A percentile compares a stretch with the other conserved stretches of the same genome.
These are phyloP conservation scores for Hermanozyma aechmeae DNA, from an alignment of 805 yeast genomes.

Conservation along the genomic window DNA sequence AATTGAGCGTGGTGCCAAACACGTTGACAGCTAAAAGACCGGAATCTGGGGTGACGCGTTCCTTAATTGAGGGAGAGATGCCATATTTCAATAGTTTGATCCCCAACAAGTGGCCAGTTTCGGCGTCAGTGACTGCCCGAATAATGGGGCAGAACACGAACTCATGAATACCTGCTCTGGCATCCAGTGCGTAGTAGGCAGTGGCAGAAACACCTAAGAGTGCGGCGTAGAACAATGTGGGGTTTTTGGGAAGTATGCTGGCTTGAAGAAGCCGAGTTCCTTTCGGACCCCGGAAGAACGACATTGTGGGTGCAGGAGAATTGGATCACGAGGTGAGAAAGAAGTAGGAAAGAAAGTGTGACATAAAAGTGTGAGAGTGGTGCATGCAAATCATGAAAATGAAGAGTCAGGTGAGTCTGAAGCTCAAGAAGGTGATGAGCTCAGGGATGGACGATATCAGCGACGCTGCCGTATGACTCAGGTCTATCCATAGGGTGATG, in stretches of 20 bases:
- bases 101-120: constrained; percentile 74
- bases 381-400: too few species aligned
- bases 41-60: constrained; percentile 32
- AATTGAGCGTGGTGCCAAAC: constrained; percentile 56
- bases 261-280: too few species aligned
- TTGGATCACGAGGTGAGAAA: too few species aligned
- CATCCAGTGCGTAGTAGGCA: constrained; percentile 56
- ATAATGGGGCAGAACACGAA: constrained; percentile 71
- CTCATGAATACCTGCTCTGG: constrained; percentile 78
- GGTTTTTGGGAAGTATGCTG: constrained; percentile 11
- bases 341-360: too few species aligned
- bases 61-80: constrained; percentile 49
- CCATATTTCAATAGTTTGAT: constrained; percentile 62
- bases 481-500: too few species aligned
- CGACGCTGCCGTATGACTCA: too few species aligned
- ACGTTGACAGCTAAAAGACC: constrained; percentile 45
- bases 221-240: constrained; percentile 9
- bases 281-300: too few species aligned
- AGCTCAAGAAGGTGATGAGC: too few species aligned
- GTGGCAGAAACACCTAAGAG: constrained; percentile 20
- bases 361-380: too few species aligned
- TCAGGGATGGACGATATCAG: too few species aligned
- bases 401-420: too few species aligned
- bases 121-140: constrained; percentile 69
- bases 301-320: too few species aligned